Conservation (phyloP, 331 rosid genomes). For the Malus hybrid region DNA sequence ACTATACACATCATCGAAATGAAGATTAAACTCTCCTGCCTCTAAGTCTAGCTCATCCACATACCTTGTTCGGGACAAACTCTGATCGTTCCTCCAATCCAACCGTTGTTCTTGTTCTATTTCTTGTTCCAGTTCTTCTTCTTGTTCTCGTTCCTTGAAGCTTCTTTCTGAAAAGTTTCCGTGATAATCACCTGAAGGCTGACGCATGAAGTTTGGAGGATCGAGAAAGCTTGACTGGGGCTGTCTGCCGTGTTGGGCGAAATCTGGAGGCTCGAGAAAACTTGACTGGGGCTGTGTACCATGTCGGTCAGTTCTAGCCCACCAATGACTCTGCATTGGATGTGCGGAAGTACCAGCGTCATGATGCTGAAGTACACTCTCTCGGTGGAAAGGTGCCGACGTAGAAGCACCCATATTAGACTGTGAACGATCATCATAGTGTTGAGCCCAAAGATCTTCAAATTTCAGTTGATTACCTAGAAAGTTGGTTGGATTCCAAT, state of each 20-base stretch:
- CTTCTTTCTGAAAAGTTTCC: slow-evolving; percentile 15
- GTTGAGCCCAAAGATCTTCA: slow-evolving; percentile 36
- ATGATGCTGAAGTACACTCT: slow-evolving; percentile 35
- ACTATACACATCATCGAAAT: slow-evolving; percentile 75
- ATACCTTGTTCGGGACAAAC: slow-evolving; percentile 35
- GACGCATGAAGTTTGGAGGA: slow-evolving; percentile 65
- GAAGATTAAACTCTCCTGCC: slow-evolving; percentile 56
- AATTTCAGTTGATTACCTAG: slow-evolving; percentile 23
- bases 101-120: slow-evolving; percentile 19
- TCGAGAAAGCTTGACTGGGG: slow-evolving; percentile 74
- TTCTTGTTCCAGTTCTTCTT: neutral
- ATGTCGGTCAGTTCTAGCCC: slow-evolving; percentile 43
- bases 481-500: slow-evolving; percentile 41
- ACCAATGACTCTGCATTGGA: slow-evolving; percentile 50
- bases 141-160: slow-evolving; percentile 35
- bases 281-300: slow-evolving; percentile 48
- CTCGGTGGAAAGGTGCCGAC: slow-evolving; percentile 54
- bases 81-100: slow-evolving; percentile 37
- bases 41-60: slow-evolving; percentile 67
- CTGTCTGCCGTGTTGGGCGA: slow-evolving; percentile 20
- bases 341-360: slow-evolving; percentile 13
- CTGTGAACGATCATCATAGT: slow-evolving; percentile 23
- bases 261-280: slow-evolving; percentile 84
- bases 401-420: slow-evolving; percentile 69
- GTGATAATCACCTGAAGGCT: slow-evolving; percentile 12